phyloP scores from a whole-genome alignment of 345 rosid genomes.

The Erucastrum elatum region DNA sequence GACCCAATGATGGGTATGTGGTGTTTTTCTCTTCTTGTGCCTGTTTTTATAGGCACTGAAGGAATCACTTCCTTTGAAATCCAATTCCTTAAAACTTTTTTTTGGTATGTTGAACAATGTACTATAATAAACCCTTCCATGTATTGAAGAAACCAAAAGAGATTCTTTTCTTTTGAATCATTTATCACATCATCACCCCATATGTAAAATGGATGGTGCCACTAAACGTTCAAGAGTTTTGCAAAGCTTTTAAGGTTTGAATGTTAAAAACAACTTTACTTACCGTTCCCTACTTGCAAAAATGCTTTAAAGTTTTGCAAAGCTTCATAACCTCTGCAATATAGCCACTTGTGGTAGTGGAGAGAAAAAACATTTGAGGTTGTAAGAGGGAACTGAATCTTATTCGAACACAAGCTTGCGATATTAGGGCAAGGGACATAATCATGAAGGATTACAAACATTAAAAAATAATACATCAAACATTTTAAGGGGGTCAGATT shows the following conservation, averaged over 20 bases:
- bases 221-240: not conserved
- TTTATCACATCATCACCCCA: not conserved
- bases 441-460: constrained; percentile 38
- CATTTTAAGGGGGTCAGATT: constrained; percentile 25
- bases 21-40: constrained; percentile 32
- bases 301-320: too few relatives aligned
- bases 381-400: constrained; percentile 9
- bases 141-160: constrained; percentile 15
- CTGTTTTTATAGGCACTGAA: constrained; percentile 38
- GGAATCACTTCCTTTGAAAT: constrained; percentile 17
- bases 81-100: constrained; percentile 13
- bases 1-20: constrained; percentile 1
- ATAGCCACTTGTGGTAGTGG: too few relatives aligned
- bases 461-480: constrained; percentile 36
- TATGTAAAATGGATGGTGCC: not conserved
- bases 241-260: not conserved
- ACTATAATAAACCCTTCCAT: constrained; percentile 14
- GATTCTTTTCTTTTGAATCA: constrained; percentile 4
- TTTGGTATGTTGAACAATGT: constrained; percentile 10
- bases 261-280: not conserved
- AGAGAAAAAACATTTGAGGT: not conserved
- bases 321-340: too few relatives aligned
- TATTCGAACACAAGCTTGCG: constrained; percentile 24
- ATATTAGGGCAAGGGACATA: constrained; percentile 7
- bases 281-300: too few relatives aligned